Percentiles rank a stretch among this genome's conserved stretches.
Conservation (phyloP, 129 eudicot species). For the Pittosporum tobira region DNA sequence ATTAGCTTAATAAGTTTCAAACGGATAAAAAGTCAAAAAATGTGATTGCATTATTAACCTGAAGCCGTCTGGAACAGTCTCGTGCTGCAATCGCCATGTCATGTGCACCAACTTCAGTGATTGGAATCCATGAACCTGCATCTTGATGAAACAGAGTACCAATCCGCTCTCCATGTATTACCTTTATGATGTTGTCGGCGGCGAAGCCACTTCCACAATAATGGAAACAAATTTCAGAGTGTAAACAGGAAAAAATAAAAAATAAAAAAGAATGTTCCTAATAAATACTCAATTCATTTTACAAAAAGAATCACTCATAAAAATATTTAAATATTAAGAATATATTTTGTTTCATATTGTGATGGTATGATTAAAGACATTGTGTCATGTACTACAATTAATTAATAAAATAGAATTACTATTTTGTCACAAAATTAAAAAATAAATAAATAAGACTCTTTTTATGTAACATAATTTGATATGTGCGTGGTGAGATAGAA, state of each 20-base stretch:
- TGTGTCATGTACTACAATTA: too few species aligned
- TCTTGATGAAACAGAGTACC: constrained; percentile 86
- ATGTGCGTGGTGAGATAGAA: neutral
- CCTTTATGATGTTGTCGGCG: constrained; percentile 59
- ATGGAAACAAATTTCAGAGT: constrained; percentile 1
- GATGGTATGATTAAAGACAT: too few species aligned
- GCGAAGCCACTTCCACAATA: constrained; percentile 51
- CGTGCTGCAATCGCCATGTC: constrained; percentile 88
- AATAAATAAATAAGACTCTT: too few species aligned
- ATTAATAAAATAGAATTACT: too few species aligned
- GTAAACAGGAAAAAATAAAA: neutral
- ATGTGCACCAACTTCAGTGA: constrained; percentile 49
- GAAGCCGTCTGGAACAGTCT: constrained; percentile 68
- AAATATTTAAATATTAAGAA: too few species aligned
- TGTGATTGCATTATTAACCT: constrained; percentile 45
- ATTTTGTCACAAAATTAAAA: too few species aligned
- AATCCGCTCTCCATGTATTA: constrained; percentile 57
- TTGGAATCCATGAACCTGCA: constrained; percentile 53
- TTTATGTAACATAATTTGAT: too few species aligned
- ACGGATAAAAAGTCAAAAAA: neutral
- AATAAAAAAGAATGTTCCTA: neutral
- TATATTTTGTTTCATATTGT: too few species aligned
- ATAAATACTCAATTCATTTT: too few species aligned
- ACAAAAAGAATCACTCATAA: too few species aligned
- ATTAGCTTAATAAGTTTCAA: neutral